Percentiles rank a stretch among this genome's conserved stretches.
Evolutionary conservation across 2,329 filamentous ascomycete species (phyloP).

Genomic region (Teratosphaeria destructans): DNA sequence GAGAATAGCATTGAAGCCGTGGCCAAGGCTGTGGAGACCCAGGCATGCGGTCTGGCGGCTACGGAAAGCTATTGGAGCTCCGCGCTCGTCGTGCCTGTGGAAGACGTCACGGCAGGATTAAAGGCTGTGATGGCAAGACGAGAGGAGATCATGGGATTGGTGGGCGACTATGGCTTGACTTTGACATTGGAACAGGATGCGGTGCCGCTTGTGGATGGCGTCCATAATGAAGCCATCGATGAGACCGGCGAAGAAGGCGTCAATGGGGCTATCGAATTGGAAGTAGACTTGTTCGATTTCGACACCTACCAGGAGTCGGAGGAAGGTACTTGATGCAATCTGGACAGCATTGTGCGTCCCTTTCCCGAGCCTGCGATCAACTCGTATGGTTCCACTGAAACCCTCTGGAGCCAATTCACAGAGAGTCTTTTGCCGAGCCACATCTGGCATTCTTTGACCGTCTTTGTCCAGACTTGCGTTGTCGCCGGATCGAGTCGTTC

Average conservation of each 20-base stretch:
- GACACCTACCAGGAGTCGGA: not conserved
- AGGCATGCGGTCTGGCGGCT: not conserved
- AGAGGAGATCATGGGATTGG: not conserved
- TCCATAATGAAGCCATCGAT: not conserved
- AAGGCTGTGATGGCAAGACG: not conserved
- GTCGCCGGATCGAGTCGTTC: not conserved
- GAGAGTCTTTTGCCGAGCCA: not conserved
- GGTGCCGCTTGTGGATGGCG: not conserved
- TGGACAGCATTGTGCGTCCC: not conserved
- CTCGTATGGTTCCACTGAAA: not conserved
- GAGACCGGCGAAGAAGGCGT: not conserved
- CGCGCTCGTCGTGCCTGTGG: not conserved
- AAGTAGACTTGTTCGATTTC: not conserved
- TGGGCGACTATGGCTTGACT: not conserved
- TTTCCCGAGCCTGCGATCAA: not conserved
- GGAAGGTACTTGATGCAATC: not conserved
- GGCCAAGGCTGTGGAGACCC: not conserved
- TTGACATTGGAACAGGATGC: not conserved
- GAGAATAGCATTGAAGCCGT: conserved; percentile 4
- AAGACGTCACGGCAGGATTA: not conserved
- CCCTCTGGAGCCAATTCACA: not conserved
- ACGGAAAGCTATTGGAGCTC: not conserved
- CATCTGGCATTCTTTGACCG: not conserved
- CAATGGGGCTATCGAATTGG: not conserved
- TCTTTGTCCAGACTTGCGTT: not conserved